A percentile compares a stretch with the other conserved stretches of the same genome.
Conservation (phyloP, 805 yeast species). For the Maudiozyma saulgeensis region DNA sequence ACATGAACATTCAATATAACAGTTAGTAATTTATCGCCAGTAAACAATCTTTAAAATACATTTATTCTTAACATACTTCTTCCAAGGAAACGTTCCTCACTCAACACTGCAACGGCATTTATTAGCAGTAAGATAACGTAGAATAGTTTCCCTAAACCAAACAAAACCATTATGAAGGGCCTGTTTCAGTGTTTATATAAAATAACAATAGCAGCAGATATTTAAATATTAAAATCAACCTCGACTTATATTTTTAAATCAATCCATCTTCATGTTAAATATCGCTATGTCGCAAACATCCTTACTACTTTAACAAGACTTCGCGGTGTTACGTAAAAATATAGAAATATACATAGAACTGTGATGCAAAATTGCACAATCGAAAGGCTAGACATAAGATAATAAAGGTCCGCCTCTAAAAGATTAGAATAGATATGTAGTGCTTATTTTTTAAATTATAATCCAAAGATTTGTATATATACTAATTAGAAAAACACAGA, state of each 20-base stretch:
- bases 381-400: too few species aligned
- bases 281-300: background rate
- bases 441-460: slow-evolving; percentile 2
- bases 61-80: slow-evolving; percentile 32
- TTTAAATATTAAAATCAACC: too few species aligned
- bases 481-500: slow-evolving; percentile 1
- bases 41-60: background rate
- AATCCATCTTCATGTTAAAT: too few species aligned
- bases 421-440: background rate
- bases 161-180: slow-evolving; percentile 29
- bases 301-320: background rate
- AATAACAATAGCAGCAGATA: too few species aligned
- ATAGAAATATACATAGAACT: background rate
- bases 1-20: background rate
- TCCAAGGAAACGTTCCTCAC: slow-evolving; percentile 70
- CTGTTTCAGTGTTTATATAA: background rate
- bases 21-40: background rate
- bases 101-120: slow-evolving; percentile 68
- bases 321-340: background rate
- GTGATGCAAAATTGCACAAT: too few species aligned
- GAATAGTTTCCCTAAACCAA: slow-evolving; percentile 51
- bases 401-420: too few species aligned
- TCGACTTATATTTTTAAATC: too few species aligned
- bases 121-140: slow-evolving; percentile 48
- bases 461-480: slow-evolving; percentile 1